Percentiles rank a stretch among this genome's conserved stretches.
Conservation (phyloP, 768 basidiomycete genomes). For the Boletus barrowsii region DNA sequence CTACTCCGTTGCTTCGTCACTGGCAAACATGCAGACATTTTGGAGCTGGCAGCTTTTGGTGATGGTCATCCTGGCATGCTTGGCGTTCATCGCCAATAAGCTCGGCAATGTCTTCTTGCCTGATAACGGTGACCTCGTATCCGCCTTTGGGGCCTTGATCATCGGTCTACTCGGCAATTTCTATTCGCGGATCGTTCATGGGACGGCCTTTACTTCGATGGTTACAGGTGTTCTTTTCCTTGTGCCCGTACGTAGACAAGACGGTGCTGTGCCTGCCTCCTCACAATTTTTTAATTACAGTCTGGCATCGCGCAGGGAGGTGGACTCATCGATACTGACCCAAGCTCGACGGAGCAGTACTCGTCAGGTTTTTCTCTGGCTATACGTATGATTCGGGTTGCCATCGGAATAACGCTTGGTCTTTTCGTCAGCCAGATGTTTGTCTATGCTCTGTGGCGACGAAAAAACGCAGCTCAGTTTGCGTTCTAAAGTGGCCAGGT, state of each 20-base stretch:
- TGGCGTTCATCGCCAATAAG: constrained; percentile 69
- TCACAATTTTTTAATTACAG: constrained; percentile 36
- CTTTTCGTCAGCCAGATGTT: constrained; percentile 74
- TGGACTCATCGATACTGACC: constrained; percentile 49
- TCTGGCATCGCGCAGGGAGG: constrained; percentile 76
- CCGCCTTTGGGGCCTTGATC: constrained; percentile 73
- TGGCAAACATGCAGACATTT: constrained; percentile 73
- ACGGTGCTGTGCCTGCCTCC: neutral
- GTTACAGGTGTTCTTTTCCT: constrained; percentile 91
- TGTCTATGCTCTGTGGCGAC: constrained; percentile 73
- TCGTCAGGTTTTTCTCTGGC: constrained; percentile 78
- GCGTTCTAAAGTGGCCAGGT: constrained; percentile 52
- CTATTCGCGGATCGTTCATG: constrained; percentile 72
- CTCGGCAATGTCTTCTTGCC: constrained; percentile 58
- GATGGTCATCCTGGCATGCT: constrained; percentile 82
- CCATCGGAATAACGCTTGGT: constrained; percentile 82
- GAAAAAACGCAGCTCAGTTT: constrained; percentile 72
- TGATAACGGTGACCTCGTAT: constrained; percentile 69
- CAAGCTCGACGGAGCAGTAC: constrained; percentile 59
- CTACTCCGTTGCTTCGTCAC: constrained; percentile 69
- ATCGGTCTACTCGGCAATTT: constrained; percentile 78
- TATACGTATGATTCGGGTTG: constrained; percentile 78
- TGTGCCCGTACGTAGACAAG: constrained; percentile 63
- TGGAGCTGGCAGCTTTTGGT: constrained; percentile 68
- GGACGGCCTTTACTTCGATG: constrained; percentile 88